A percentile compares a stretch with the other conserved stretches of the same genome.
These are phyloP conservation scores for Rhizoclosmatium globosum DNA, from an alignment of 192 early-diverging fungal species.

Conservation along the genomic window DNA sequence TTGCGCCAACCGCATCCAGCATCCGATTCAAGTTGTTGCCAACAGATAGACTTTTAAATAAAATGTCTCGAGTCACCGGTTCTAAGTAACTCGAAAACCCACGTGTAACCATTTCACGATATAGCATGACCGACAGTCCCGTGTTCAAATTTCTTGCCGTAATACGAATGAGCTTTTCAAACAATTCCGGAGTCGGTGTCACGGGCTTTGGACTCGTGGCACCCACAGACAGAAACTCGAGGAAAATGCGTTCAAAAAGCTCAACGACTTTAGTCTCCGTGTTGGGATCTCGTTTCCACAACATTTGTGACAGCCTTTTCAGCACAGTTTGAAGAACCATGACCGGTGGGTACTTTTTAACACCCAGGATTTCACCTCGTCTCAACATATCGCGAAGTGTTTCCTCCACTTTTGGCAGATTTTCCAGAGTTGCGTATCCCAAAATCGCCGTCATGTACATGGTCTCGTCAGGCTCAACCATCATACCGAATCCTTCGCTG, in stretches of 20 bases:
- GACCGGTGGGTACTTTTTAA: constrained; percentile 12
- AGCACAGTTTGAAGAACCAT: constrained; percentile 29
- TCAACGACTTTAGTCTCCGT: neutral
- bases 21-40: neutral
- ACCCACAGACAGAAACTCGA: constrained; percentile 10
- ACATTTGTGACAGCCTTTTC: constrained; percentile 24
- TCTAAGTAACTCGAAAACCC: constrained; percentile 10
- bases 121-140: constrained; percentile 23
- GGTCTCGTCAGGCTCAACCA: constrained; percentile 32
- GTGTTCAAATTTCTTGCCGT: neutral
- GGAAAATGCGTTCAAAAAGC: constrained; percentile 18
- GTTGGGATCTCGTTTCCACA: constrained; percentile 11
- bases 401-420: constrained; percentile 20
- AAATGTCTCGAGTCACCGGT: constrained; percentile 9
- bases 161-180: constrained; percentile 10
- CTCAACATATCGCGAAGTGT: constrained; percentile 16
- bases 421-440: constrained; percentile 14
- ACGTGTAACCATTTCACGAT: constrained; percentile 17
- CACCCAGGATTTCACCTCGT: constrained; percentile 1
- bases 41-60: neutral
- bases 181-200: constrained; percentile 19
- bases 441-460: constrained; percentile 30
- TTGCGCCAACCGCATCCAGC: constrained; percentile 19
- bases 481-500: neutral
- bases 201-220: neutral